Evolutionary conservation across 495 filamentous ascomycete species (phyloP).

Genomic region (Tuber borchii): DNA sequence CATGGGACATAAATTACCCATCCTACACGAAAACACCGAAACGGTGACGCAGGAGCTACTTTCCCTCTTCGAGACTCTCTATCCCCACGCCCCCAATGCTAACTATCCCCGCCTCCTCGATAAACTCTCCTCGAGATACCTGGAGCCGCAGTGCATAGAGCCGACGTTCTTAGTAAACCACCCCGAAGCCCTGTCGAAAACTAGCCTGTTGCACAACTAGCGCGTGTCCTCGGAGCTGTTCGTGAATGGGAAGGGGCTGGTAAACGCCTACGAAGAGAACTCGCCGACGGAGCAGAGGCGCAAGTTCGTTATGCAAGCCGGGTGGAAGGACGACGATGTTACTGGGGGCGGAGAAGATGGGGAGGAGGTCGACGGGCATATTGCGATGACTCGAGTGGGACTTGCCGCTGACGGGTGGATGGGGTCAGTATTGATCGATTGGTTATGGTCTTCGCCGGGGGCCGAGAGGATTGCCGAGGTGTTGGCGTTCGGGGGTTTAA

Average conservation of each 20-base stretch:
- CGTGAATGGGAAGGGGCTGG: conserved; percentile 67
- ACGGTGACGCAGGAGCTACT: conserved; percentile 54
- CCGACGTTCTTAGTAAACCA: conserved; percentile 92
- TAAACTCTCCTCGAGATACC: conserved; percentile 63
- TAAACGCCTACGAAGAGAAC: conserved; percentile 98
- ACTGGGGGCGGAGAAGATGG: conserved; percentile 7
- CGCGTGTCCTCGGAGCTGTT: conserved; percentile 79
- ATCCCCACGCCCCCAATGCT: conserved; percentile 50
- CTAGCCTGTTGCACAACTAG: conserved; percentile 46
- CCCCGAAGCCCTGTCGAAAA: conserved; percentile 85
- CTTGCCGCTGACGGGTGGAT: conserved; percentile 87
- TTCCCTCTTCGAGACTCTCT: conserved; percentile 47
- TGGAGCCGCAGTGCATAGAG: conserved; percentile 62
- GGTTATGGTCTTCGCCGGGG: conserved; percentile 78
- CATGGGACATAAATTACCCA: conserved; percentile 60
- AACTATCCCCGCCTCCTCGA: conserved; percentile 76
- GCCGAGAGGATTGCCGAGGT: conserved; percentile 70
- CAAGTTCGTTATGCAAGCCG: conserved; percentile 64
- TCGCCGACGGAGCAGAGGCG: conserved; percentile 76
- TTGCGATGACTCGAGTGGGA: conserved; percentile 73
- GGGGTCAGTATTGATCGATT: conserved; percentile 86
- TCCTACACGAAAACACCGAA: conserved; percentile 50
- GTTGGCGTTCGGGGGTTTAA: conserved; percentile 77
- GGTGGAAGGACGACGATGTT: conserved; percentile 41
- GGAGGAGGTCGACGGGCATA: conserved; percentile 67